phyloP scores from a whole-genome alignment of 129 eudicot genomes.

The Cynara cardunculus region DNA sequence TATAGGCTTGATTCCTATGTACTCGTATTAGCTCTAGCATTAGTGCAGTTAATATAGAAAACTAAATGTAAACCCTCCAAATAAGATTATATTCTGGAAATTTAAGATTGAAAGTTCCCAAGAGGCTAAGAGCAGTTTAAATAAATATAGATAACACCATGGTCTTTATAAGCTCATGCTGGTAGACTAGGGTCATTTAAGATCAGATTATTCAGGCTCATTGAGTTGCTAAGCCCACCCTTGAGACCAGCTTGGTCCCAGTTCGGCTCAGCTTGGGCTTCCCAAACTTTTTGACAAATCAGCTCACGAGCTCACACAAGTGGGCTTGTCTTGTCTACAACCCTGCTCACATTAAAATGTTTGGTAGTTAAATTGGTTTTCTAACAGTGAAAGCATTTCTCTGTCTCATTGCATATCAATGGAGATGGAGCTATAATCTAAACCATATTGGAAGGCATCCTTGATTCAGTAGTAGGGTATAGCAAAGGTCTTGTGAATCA shows the following conservation, averaged over 20 bases:
- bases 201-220: neutral
- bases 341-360: neutral
- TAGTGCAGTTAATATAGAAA: neutral
- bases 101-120: neutral
- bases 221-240: neutral
- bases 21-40: neutral
- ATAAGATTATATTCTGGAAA: too few relatives aligned
- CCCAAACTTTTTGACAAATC: neutral
- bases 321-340: neutral
- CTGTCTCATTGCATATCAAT: neutral
- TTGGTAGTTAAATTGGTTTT: neutral
- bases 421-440: neutral
- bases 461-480: neutral
- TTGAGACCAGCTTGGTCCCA: neutral
- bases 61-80: neutral
- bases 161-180: neutral
- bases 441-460: neutral
- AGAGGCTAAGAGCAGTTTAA: neutral
- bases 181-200: neutral
- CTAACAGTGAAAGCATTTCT: neutral
- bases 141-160: too few relatives aligned
- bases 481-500: too few relatives aligned
- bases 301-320: neutral
- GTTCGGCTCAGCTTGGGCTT: neutral
- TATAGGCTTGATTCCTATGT: neutral